These are phyloP conservation scores for Limonium bicolor DNA, from an alignment of 148 eudicot genomes.

Conservation along the genomic window DNA sequence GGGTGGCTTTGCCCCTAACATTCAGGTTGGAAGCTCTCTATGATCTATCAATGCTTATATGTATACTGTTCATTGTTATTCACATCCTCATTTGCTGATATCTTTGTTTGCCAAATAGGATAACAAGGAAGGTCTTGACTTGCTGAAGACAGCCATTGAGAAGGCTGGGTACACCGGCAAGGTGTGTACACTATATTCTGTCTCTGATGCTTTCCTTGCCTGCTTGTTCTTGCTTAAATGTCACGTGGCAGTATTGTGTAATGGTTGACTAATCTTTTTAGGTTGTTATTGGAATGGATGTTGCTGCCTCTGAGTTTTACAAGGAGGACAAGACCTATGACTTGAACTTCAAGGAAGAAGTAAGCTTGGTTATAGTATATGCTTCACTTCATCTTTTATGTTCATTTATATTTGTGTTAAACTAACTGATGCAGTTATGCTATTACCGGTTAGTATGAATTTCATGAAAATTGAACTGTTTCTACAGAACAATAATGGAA, in stretches of 20 bases:
- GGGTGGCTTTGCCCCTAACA: conserved; percentile 99
- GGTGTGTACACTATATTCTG: too few relatives aligned
- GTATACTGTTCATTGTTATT: neutral
- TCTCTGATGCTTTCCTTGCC: too few relatives aligned
- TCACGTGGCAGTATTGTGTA: too few relatives aligned
- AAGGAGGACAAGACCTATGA: conserved; percentile 77
- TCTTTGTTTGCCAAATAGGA: conserved; percentile 26
- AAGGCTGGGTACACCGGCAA: conserved; percentile 95
- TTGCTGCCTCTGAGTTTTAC: conserved; percentile 97
- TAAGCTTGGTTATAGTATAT: too few relatives aligned
- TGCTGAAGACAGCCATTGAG: conserved; percentile 87
- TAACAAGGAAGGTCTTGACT: conserved; percentile 97
- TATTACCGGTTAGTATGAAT: too few relatives aligned
- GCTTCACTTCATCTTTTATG: too few relatives aligned
- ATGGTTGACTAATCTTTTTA: conserved; percentile 7
- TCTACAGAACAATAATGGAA: conserved; percentile 77
- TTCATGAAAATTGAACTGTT: too few relatives aligned
- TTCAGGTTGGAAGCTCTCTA: conserved; percentile 60
- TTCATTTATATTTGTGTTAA: too few relatives aligned
- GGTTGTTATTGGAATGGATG: conserved; percentile 99
- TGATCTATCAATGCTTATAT: neutral
- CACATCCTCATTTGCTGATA: conserved; percentile 2
- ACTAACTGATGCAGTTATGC: too few relatives aligned
- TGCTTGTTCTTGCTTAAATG: neutral
- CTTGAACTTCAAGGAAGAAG: conserved; percentile 97